Evolutionary conservation across 2,329 filamentous ascomycete genomes (phyloP).

Genomic region (Colletotrichum brevisporum): DNA sequence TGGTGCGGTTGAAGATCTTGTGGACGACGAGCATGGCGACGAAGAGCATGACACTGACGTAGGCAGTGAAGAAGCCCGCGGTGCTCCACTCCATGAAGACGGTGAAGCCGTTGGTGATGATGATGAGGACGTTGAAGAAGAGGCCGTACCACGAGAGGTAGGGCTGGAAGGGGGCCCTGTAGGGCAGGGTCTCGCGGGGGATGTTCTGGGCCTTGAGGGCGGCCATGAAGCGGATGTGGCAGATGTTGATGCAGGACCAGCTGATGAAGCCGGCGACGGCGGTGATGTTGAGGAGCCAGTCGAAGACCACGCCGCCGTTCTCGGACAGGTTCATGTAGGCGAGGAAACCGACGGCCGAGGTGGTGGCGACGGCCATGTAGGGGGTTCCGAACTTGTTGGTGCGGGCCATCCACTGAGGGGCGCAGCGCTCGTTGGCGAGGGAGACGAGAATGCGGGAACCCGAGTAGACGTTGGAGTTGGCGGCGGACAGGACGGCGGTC

Average conservation of each 20-base stretch:
- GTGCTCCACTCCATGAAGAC: slow-evolving; percentile 75
- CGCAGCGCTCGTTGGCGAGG: slow-evolving; percentile 74
- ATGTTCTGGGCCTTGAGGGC: slow-evolving; percentile 70
- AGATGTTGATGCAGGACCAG: slow-evolving; percentile 76
- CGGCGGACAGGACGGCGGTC: slow-evolving; percentile 83
- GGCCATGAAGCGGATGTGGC: slow-evolving; percentile 77
- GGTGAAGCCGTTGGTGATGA: slow-evolving; percentile 78
- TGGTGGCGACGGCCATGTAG: slow-evolving; percentile 70
- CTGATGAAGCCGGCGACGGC: slow-evolving; percentile 78
- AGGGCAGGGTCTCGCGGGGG: slow-evolving; percentile 70
- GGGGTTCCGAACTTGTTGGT: slow-evolving; percentile 76
- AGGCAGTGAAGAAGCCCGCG: slow-evolving; percentile 74
- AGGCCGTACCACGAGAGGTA: slow-evolving; percentile 76
- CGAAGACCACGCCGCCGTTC: slow-evolving; percentile 73
- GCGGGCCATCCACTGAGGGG: slow-evolving; percentile 70
- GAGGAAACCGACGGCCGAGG: slow-evolving; percentile 72
- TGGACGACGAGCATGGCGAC: slow-evolving; percentile 71
- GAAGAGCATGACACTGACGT: slow-evolving; percentile 76
- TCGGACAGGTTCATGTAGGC: slow-evolving; percentile 77
- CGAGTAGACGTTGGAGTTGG: slow-evolving; percentile 83
- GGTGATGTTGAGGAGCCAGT: slow-evolving; percentile 81
- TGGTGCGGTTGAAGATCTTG: slow-evolving; percentile 64
- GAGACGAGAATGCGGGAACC: slow-evolving; percentile 78
- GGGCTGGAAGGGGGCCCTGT: slow-evolving; percentile 73
- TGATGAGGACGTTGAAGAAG: slow-evolving; percentile 74